phyloP scores from a whole-genome alignment of 2,329 filamentous ascomycete genomes.

The Alternaria panax region DNA sequence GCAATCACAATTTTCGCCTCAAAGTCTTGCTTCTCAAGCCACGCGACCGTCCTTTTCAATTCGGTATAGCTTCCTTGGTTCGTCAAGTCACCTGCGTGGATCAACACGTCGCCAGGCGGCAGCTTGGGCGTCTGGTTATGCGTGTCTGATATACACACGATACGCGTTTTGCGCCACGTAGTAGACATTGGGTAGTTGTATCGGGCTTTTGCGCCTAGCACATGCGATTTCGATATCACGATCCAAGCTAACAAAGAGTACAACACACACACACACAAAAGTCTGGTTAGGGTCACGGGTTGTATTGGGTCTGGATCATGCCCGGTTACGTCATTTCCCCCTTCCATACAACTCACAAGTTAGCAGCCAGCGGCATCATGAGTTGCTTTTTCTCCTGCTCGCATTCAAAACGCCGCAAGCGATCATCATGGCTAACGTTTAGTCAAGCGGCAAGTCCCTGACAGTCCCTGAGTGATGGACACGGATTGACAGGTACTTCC shows the following conservation, averaged over 20 bases:
- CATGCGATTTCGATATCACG: not conserved
- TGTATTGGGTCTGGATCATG: not conserved
- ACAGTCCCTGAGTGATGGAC: not conserved
- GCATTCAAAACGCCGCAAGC: not conserved
- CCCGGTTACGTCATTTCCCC: not conserved
- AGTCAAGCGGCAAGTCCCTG: not conserved
- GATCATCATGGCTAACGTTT: not conserved
- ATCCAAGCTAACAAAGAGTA: not conserved
- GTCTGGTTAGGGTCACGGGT: not conserved
- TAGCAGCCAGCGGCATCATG: not conserved
- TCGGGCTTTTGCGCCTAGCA: not conserved
- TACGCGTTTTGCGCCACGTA: slow-evolving; percentile 58
- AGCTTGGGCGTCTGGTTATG: slow-evolving; percentile 72
- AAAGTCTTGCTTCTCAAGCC: slow-evolving; percentile 73
- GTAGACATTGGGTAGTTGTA: not conserved
- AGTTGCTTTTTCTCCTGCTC: not conserved
- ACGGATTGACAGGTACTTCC: not conserved
- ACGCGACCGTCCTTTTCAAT: slow-evolving; percentile 66
- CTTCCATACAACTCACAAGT: not conserved
- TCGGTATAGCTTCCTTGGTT: slow-evolving; percentile 70
- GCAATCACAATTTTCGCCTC: slow-evolving; percentile 75
- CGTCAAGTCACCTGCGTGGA: slow-evolving; percentile 79
- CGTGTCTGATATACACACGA: slow-evolving; percentile 80
- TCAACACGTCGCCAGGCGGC: slow-evolving; percentile 74
- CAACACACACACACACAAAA: not conserved